Evolutionary conservation across 2,329 filamentous ascomycete species (phyloP).

Genomic region (Fusarium tuaranense): DNA sequence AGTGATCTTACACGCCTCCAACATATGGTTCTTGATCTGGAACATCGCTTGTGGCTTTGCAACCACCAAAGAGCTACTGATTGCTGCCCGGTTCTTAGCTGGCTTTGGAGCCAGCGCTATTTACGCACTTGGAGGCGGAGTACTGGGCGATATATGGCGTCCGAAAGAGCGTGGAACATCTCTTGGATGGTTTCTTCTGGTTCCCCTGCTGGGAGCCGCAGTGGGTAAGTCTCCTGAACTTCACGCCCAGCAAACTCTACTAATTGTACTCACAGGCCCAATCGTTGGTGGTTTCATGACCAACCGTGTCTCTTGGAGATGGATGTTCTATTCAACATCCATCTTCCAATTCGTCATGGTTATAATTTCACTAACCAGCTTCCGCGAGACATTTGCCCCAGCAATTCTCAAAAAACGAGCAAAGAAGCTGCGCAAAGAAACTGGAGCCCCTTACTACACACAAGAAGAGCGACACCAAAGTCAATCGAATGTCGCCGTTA

Average conservation of each 20-base stretch:
- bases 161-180: constrained; percentile 59
- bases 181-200: constrained; percentile 51
- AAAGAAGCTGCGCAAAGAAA: constrained; percentile 46
- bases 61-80: constrained; percentile 52
- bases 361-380: constrained; percentile 46
- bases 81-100: constrained; percentile 59
- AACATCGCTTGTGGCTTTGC: constrained; percentile 60
- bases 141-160: constrained; percentile 60
- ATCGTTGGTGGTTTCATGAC: constrained; percentile 56
- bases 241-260: rapidly evolving
- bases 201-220: constrained; percentile 55
- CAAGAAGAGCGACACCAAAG: constrained; percentile 52
- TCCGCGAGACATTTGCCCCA: constrained; percentile 54
- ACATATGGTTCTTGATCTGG: constrained; percentile 63
- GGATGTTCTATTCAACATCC: constrained; percentile 60
- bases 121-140: constrained; percentile 59
- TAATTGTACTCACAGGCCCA: constrained; percentile 39
- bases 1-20: constrained; percentile 56
- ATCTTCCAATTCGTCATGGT: constrained; percentile 55
- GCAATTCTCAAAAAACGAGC: constrained; percentile 51
- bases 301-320: constrained; percentile 53
- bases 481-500: constrained; percentile 39
- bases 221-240: constrained; percentile 43
- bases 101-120: constrained; percentile 61
- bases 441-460: constrained; percentile 49